A percentile compares a stretch with the other conserved stretches of the same genome.
Conservation (phyloP, 2,329 filamentous ascomycete species). For the Sphaceloma murrayae region DNA sequence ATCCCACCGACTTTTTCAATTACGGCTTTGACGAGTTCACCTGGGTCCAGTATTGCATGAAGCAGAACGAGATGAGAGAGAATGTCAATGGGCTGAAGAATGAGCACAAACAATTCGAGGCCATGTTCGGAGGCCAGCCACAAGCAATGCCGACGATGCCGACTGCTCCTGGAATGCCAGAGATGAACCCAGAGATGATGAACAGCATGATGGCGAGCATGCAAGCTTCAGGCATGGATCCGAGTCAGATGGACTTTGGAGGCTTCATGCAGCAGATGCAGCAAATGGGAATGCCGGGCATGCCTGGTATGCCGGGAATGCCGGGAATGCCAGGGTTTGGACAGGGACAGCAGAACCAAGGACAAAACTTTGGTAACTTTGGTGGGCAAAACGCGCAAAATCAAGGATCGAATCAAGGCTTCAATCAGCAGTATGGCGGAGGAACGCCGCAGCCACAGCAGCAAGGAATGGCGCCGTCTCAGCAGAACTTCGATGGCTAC, state of each 20-base stretch:
- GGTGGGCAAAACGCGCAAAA: constrained; percentile 19
- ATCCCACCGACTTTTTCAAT: constrained; percentile 96
- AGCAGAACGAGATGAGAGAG: constrained; percentile 68
- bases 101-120: constrained; percentile 51
- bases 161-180: constrained; percentile 39
- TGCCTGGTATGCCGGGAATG: constrained; percentile 18
- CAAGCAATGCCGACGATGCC: constrained; percentile 25
- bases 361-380: constrained; percentile 21
- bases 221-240: constrained; percentile 46
- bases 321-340: constrained; percentile 15
- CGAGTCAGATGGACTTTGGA: constrained; percentile 44
- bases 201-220: constrained; percentile 49
- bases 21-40: constrained; percentile 98
- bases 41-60: constrained; percentile 87
- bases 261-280: constrained; percentile 46
- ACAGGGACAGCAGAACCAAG: constrained; percentile 14
- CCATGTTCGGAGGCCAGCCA: constrained; percentile 39
- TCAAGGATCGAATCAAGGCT: constrained; percentile 20
- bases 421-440: constrained; percentile 18
- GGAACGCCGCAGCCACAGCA: constrained; percentile 16
- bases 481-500: constrained; percentile 26
- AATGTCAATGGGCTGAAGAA: constrained; percentile 70
- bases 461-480: constrained; percentile 18
- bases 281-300: constrained; percentile 35
- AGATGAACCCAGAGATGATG: constrained; percentile 48